A percentile compares a stretch with the other conserved stretches of the same genome.
phyloP scores from a whole-genome alignment of 352 stramenopile species.

The Globisporangium heterothallicum region DNA sequence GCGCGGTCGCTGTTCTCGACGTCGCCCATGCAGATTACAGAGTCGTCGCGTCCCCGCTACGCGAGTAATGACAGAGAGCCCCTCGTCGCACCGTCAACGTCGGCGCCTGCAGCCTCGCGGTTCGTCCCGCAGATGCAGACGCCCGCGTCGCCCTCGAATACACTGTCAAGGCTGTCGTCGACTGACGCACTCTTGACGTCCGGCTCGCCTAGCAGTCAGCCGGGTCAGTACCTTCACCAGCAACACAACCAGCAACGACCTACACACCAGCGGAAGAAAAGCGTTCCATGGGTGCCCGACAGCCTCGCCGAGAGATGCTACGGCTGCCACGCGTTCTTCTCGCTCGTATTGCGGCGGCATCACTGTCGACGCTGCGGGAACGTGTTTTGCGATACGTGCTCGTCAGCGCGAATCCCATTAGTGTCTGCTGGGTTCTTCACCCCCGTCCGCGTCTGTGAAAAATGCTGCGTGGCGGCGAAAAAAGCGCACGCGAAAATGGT shows the following conservation, averaged over 20 bases:
- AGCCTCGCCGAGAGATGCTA: constrained; percentile 77
- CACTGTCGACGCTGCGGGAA: constrained; percentile 86
- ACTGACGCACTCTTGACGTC: constrained; percentile 3
- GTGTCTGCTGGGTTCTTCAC: constrained; percentile 58
- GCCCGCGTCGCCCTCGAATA: constrained; percentile 1
- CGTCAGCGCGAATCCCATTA: constrained; percentile 71
- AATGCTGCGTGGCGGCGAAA: constrained; percentile 67
- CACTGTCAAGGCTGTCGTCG: constrained; percentile 5
- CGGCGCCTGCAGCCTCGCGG: constrained; percentile 3
- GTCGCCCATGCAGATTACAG: neutral
- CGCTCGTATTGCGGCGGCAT: constrained; percentile 74
- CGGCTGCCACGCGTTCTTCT: constrained; percentile 54
- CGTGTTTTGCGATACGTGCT: constrained; percentile 88
- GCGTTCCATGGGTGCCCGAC: constrained; percentile 79
- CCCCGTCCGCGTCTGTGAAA: constrained; percentile 76
- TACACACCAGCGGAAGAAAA: constrained; percentile 28
- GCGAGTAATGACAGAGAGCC: neutral
- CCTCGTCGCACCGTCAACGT: constrained; percentile 6
- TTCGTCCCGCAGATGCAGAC: neutral
- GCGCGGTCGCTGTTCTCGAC: neutral
- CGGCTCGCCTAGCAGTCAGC: constrained; percentile 9
- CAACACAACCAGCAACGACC: constrained; percentile 13
- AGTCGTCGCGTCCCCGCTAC: neutral
- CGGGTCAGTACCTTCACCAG: constrained; percentile 18
- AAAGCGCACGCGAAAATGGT: constrained; percentile 68